phyloP scores from a whole-genome alignment of 805 yeast genomes.

The Wickerhamomyces queroliae region DNA sequence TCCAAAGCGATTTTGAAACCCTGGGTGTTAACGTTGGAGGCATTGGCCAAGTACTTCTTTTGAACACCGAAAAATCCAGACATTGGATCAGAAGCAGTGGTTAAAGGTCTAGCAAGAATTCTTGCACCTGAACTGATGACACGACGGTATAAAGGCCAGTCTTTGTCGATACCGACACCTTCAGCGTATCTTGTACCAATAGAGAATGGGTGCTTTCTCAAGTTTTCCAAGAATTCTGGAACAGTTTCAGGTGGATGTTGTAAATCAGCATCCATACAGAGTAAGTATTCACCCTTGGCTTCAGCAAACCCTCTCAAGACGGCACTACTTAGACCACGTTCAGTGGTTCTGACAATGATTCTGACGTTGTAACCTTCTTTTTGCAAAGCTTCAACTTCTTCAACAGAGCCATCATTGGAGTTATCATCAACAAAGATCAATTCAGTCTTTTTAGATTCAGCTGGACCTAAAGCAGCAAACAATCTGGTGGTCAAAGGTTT shows the following conservation, averaged over 20 bases:
- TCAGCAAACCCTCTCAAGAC: conserved; percentile 42
- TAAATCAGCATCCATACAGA: conserved; percentile 50
- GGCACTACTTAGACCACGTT: conserved; percentile 45
- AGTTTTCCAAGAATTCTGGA: conserved; percentile 35
- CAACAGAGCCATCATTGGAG: conserved; percentile 46
- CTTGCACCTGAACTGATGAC: conserved; percentile 45
- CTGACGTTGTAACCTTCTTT: conserved; percentile 41
- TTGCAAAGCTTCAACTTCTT: conserved; percentile 39
- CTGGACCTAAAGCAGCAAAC: conserved; percentile 41
- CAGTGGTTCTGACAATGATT: conserved; percentile 44
- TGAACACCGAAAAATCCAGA: conserved; percentile 47
- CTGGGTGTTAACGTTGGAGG: conserved; percentile 31
- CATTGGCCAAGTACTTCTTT: conserved; percentile 32
- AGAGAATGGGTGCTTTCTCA: conserved; percentile 37
- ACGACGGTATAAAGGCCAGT: conserved; percentile 47
- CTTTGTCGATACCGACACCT: conserved; percentile 48
- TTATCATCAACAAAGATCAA: conserved; percentile 47
- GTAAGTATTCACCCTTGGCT: conserved; percentile 39
- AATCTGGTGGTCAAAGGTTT: conserved; percentile 42
- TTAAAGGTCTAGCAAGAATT: conserved; percentile 41
- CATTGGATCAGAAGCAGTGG: conserved; percentile 49
- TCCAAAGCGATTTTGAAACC: conserved; percentile 49
- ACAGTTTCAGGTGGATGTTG: conserved; percentile 50
- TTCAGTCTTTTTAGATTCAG: conserved; percentile 35
- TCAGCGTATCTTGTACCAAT: conserved; percentile 50